Evolutionary conservation across 371 early-diverging fungal species (phyloP).

Genomic region (Dichotomocladium elegans): DNA sequence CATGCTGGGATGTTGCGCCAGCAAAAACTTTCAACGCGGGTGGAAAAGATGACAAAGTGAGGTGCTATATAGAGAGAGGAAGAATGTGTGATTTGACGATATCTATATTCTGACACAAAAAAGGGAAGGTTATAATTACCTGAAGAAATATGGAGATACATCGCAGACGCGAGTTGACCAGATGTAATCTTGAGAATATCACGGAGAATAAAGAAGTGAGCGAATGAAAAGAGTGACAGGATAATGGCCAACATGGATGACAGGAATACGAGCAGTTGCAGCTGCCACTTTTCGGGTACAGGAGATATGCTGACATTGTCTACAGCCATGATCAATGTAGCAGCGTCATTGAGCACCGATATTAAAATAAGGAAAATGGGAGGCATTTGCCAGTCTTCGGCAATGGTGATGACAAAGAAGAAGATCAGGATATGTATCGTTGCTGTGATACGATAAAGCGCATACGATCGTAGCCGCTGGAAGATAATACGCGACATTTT

Average conservation of each 20-base stretch:
- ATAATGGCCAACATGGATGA: slow-evolving; percentile 72
- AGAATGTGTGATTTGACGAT: not conserved
- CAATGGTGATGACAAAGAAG: slow-evolving; percentile 85
- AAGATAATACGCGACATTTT: slow-evolving; percentile 83
- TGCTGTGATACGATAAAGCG: slow-evolving; percentile 88
- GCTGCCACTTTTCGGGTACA: slow-evolving; percentile 85
- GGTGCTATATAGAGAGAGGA: slow-evolving; percentile 50
- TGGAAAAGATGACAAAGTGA: slow-evolving; percentile 96
- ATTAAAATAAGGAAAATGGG: slow-evolving; percentile 83
- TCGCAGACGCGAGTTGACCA: slow-evolving; percentile 65
- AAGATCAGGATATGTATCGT: slow-evolving; percentile 90
- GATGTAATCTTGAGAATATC: slow-evolving; percentile 49
- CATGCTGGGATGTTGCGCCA: slow-evolving; percentile 81
- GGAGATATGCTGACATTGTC: slow-evolving; percentile 84
- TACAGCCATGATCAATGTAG: slow-evolving; percentile 88
- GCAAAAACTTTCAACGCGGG: slow-evolving; percentile 86
- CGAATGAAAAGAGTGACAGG: slow-evolving; percentile 74
- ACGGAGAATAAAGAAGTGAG: slow-evolving; percentile 75
- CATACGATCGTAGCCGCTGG: slow-evolving; percentile 87
- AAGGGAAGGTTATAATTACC: slow-evolving; percentile 29
- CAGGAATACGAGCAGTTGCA: slow-evolving; percentile 78
- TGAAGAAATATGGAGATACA: slow-evolving; percentile 90
- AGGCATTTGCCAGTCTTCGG: slow-evolving; percentile 79
- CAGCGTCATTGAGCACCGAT: slow-evolving; percentile 85
- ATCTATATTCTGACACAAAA: not conserved